Base-by-base conservation (phyloP, 2,329 filamentous ascomycete genomes). In the Anisogramma anomala region DNA sequence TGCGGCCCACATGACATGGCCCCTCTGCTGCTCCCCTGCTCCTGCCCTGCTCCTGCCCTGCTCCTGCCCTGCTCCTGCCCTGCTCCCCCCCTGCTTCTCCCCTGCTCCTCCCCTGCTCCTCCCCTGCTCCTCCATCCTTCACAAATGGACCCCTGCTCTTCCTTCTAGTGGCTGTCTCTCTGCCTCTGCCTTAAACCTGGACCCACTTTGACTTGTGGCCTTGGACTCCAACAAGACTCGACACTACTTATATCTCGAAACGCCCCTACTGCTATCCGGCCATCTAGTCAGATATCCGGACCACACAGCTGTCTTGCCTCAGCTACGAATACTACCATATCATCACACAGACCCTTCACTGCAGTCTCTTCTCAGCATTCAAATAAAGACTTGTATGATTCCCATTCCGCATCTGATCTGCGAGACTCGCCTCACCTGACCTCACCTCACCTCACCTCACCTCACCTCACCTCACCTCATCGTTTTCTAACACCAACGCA, bases 191-290 rank as follows among this genome's bases (percentile, higher is more conserved):
- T 18, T 32, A 14, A 4, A 30, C n/a, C 11, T 32, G 15, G 15
- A 32, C 14, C 30, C 15, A 18, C 14, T n/a, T n/a, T n/a, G n/a
- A n/a, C n/a, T n/a, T n/a, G n/a, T n/a, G n/a, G n/a, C n/a, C 14
- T 18, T 18, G 8, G n/a, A 23, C 22, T 23, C 6, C 6, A 23
- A 19, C 31, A n/a, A n/a, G n/a, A 23, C 32, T 30, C 18, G 17
- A 41, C 30, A 33, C 32, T 35, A 35, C 32, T 41, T 41, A 41
- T 41, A 41, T 41, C 32, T 35, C 38, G 32, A 41, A 41, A 34
- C 38, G 19, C 27, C 33, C 38, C 38, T 41, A 31, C 22, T 32
- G 5, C 5, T 13, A 22, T 27, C 14, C 23, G 25, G 20, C 25
- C 38, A 26, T 18, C 38, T 28, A 19, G 23, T 28, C 23, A 22